Base-by-base conservation (phyloP, 2,329 filamentous ascomycete genomes). In the Botrytis galanthina region DNA sequence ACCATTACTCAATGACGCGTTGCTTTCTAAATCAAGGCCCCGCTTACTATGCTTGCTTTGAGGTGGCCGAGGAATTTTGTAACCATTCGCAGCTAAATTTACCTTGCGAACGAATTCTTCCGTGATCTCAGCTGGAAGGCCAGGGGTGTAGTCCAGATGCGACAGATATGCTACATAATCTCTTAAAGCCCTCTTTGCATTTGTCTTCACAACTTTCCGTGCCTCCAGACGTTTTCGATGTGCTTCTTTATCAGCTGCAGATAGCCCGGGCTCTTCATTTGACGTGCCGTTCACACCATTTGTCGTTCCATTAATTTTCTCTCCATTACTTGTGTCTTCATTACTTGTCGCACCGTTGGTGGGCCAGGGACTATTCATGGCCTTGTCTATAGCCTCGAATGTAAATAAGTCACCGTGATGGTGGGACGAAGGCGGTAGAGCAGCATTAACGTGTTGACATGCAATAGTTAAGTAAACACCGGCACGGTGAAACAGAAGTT, bases 401-500 rank as follows among this genome's bases (percentile, higher is more conserved):
- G 39, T n/a, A 29, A 37, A 76, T 77, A 75, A 74, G 72, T 37
- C 35, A 39, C 63, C 73, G 64, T 78, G 77, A 39, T 74, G 32
- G 72, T 76, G 62, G 54, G 39, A 46, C 71, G 77, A 78, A 51
- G 76, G 76, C 42, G 81, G 79, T 5, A 93, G 80, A 26, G 91
- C 88, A 29, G 83, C 82, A 73, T 87, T 83, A 61, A 94, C 87
- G 78, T 90, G 84, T 73, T 90, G 85, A 78, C 89, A 93, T 20
- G 93, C 92, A 78, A 94, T 85, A 6, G 88, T 88, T 51, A 97
- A 84, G 80, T 95, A 92, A 8, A 90, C 89, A 8, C 89, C 88
- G 1, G 90, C 93, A 63, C 93, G 88, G 77, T 95, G 91, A 80
- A 96, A 95, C 7, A 93, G 82, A 7, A 96, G 82, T 79, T 96